Evolutionary conservation across 805 yeast species (phyloP), one percentile per base, ranked within the genome.

Genomic region (Lipomyces yamadae): DNA sequence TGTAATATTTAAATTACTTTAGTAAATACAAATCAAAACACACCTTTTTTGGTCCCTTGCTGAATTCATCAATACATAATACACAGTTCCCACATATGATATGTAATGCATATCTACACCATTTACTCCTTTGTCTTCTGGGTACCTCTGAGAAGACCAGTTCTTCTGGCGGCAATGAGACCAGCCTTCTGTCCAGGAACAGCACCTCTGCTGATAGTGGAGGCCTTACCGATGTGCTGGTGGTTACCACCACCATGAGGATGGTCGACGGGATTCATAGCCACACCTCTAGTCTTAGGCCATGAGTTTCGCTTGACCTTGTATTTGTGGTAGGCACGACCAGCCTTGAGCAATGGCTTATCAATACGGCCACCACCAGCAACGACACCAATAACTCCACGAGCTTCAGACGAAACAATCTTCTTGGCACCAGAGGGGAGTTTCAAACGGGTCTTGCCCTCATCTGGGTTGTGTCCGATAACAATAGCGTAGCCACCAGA

Each of bases 161-260:
- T 94, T 90, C 99, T 92, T 92, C 99, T 92, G 83, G 99, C 99
- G 80, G 99, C 99, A 83, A 94, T 95, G 83, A 94, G 92, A 94
- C 99, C 99, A 82, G 96, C 97, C 96, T 94, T 94, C 88, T 94
- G 99, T 91, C 99, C 99, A 80, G 99, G 86, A 82, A 94, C 98
- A 76, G 98, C 98, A 84, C 97, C 97, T 90, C 98, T 92, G 78
- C 97, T 89, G 80, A 94, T 94, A 80, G 98, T 94, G 79, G 98
- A 94, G 80, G 98, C 98, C 89, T 94, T 94, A 70, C 98, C 98
- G 86, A 93, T 94, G 85, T 94, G 98, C 88, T 94, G 98, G 86
- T 94, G 98, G 97, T 93, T 93, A 94, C 99, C 99, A 94, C 99
- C 98, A 91, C 99, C 99, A 85, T 94, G 99, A 83, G 99, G 99